Base-by-base conservation (phyloP, 768 basidiomycete genomes). In the Pleurotus citrinopileatus region DNA sequence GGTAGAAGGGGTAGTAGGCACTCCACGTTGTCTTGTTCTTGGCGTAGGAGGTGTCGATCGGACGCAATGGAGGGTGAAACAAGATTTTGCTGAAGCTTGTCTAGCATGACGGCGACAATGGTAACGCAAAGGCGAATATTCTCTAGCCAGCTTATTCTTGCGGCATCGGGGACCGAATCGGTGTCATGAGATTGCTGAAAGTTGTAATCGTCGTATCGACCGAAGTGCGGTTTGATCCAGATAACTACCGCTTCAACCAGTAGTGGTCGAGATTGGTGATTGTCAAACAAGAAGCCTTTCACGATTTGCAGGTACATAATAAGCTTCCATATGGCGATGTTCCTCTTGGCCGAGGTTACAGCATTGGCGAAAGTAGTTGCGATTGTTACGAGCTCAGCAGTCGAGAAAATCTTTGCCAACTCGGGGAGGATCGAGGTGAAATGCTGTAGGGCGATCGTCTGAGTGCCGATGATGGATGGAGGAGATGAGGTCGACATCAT, bases 181-280 rank as follows among this genome's bases (percentile, higher is more conserved):
- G 81, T 71, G 58, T 95, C 94, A 52, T 77, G 83, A 1, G 81
- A 70, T 52, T 79, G 76, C 10, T 79, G 79, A 58, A 84, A 80
- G 17, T 75, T 65, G 59, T 83, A 89, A 68, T 95, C 94, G 58
- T 98, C 94, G 63, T 88, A 98, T 25, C 83, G 82, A 22, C 95
- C 95, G 62, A 98, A 91, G 67, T 95, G 87, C 1, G 95, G 93
- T 65, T 94, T 96, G 60, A 98, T 87, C 94, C 95, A 98, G 19
- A 87, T 81, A 8, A 94, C 86, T 23, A 98, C 84, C 17, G 87
- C 84, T 59, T 97, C 94, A 5, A 96, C 86, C 2, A 98, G 75
- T 4, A 89, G 70, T 1, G 86, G 78, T 25, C 96, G 84, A 12
- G 89, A 86, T 52, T 90, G 79, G 0, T 87, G 72, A 55, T 88